Conservation (phyloP, 1,139 yeast genomes). For the Candida frijolesensis region DNA sequence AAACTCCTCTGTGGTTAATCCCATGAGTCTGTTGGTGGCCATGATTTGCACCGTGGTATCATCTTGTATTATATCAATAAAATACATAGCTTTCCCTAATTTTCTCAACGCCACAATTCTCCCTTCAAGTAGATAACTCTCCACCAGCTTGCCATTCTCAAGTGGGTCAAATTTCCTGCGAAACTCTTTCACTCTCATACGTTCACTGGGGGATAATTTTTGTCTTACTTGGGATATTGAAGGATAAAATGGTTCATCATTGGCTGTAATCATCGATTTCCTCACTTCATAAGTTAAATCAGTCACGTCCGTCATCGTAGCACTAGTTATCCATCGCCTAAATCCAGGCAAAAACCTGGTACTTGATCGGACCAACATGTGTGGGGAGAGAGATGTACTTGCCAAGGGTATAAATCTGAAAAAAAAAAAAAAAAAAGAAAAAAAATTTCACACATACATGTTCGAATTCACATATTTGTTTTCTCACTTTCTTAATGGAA, state of each 20-base stretch:
- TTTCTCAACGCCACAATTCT: constrained; percentile 57
- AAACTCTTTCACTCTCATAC: constrained; percentile 19
- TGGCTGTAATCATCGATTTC: not conserved
- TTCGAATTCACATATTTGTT: too few relatives aligned
- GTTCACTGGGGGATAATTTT: constrained; percentile 16
- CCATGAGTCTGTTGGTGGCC: constrained; percentile 54
- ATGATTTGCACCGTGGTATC: constrained; percentile 57
- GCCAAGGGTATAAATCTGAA: too few relatives aligned
- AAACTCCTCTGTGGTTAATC: constrained; percentile 44
- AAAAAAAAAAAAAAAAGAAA: too few relatives aligned
- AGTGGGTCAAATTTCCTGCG: constrained; percentile 18
- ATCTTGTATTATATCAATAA: constrained; percentile 69
- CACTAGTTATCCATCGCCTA: too few relatives aligned
- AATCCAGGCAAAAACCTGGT: too few relatives aligned
- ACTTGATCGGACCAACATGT: too few relatives aligned
- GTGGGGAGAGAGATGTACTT: too few relatives aligned
- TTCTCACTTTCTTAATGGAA: too few relatives aligned
- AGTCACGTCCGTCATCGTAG: not conserved
- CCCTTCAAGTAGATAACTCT: constrained; percentile 49
- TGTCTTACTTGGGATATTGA: constrained; percentile 18
- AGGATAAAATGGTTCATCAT: constrained; percentile 22
- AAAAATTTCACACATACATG: too few relatives aligned
- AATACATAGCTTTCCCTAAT: constrained; percentile 67
- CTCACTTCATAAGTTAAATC: constrained; percentile 8
- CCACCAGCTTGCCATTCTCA: constrained; percentile 15